Conservation (phyloP, 2,329 filamentous ascomycete species). For the Verticillium zaregamsianum region DNA sequence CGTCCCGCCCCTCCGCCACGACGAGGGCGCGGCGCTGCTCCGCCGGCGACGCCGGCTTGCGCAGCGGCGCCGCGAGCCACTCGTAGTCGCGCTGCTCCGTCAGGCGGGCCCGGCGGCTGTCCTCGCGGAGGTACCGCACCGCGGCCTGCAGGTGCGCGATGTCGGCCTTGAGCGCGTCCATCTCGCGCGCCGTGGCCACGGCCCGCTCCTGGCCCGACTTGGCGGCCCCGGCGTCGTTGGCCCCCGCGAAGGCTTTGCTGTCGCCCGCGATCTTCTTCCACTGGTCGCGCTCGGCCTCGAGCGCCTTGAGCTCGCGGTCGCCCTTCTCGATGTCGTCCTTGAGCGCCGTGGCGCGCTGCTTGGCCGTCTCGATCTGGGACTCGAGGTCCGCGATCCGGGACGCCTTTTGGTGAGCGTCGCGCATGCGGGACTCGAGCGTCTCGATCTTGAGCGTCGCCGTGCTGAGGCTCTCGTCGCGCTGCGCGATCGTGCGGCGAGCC, state of each 20-base stretch:
- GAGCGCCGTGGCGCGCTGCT: slow-evolving; percentile 46
- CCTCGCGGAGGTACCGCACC: slow-evolving; percentile 63
- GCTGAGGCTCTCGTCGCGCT: slow-evolving; percentile 78
- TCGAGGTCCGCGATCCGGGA: slow-evolving; percentile 65
- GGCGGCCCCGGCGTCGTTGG: slow-evolving; percentile 35
- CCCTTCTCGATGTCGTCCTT: slow-evolving; percentile 63
- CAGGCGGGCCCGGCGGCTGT: slow-evolving; percentile 59
- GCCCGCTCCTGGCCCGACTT: slow-evolving; percentile 62
- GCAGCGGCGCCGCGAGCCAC: slow-evolving; percentile 63
- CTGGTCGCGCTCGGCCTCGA: slow-evolving; percentile 64
- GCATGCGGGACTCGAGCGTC: slow-evolving; percentile 82
- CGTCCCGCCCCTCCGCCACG: slow-evolving; percentile 58
- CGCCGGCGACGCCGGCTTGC: slow-evolving; percentile 34
- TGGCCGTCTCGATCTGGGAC: slow-evolving; percentile 48
- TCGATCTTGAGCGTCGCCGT: slow-evolving; percentile 91
- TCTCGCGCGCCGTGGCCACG: slow-evolving; percentile 66
- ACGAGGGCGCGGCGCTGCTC: slow-evolving; percentile 49
- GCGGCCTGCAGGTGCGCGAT: slow-evolving; percentile 61
- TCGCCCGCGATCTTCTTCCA: slow-evolving; percentile 69
- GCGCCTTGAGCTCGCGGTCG: slow-evolving; percentile 59
- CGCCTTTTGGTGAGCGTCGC: slow-evolving; percentile 75
- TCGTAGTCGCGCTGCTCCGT: slow-evolving; percentile 51
- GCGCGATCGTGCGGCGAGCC: slow-evolving; percentile 65
- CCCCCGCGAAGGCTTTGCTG: slow-evolving; percentile 46
- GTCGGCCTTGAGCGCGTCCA: slow-evolving; percentile 67